Percentiles rank a stretch among this genome's conserved stretches.
Conservation (phyloP, 306 rosid genomes). For the Glycine soja region DNA sequence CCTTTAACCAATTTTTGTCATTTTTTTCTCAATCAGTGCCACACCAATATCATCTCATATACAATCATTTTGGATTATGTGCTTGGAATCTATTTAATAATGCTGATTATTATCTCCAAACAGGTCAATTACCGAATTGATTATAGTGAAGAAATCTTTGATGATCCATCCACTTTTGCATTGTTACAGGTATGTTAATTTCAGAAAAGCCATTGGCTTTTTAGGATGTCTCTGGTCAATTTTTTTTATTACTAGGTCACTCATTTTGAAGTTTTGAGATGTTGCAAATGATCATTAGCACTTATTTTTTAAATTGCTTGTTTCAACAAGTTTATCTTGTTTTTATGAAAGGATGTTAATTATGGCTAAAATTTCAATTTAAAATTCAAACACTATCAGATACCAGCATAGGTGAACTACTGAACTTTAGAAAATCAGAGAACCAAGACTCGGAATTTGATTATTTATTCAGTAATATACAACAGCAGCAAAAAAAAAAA, state of each 20-base stretch:
- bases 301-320: not conserved
- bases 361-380: constrained; percentile 9
- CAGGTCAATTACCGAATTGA: constrained; percentile 89
- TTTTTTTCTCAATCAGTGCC: too few species aligned
- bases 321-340: constrained; percentile 5
- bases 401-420: not conserved
- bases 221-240: constrained; percentile 23
- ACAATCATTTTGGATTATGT: too few species aligned
- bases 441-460: constrained; percentile 13
- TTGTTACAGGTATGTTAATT: constrained; percentile 69
- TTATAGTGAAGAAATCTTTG: constrained; percentile 91
- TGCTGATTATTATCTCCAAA: constrained; percentile 43
- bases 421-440: constrained; percentile 17
- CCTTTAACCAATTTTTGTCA: too few species aligned
- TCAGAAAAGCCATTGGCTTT: constrained; percentile 31
- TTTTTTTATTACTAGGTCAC: constrained; percentile 33
- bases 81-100: not conserved
- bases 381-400: not conserved
- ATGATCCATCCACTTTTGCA: constrained; percentile 84
- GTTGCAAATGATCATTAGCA: constrained; percentile 10
- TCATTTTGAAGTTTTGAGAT: constrained; percentile 11
- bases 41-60: too few species aligned
- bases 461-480: not conserved
- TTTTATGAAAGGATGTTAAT: not conserved
- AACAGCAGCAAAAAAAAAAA: constrained; percentile 4